Conservation (phyloP, 2,329 filamentous ascomycete species). For the Phaeosphaeria sp. region DNA sequence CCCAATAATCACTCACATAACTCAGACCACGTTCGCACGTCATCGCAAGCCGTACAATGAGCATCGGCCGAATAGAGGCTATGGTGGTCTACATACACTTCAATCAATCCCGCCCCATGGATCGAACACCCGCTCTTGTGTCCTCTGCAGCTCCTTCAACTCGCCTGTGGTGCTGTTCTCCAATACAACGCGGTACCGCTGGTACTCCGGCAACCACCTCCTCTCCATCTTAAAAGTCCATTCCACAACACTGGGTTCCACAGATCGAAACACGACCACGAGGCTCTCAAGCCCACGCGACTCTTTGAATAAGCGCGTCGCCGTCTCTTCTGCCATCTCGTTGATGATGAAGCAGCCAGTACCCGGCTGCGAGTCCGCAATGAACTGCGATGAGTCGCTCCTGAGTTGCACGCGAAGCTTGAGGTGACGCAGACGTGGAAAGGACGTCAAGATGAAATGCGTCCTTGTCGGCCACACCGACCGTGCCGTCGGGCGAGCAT, state of each 20-base stretch:
- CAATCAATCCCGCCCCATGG: too few species aligned
- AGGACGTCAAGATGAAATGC: not conserved
- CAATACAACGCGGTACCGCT: not conserved
- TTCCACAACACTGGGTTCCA: not conserved
- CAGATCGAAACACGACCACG: not conserved
- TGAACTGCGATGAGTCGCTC: not conserved
- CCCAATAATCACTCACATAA: too few species aligned
- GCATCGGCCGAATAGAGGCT: too few species aligned
- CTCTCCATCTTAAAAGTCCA: not conserved
- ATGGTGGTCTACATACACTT: too few species aligned
- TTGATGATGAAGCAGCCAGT: not conserved
- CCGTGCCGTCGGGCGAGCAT: too few species aligned
- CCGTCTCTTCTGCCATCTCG: not conserved
- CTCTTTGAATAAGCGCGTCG: not conserved
- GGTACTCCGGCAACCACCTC: not conserved
- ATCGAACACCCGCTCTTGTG: not conserved
- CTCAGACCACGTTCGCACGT: too few species aligned
- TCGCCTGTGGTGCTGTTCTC: not conserved
- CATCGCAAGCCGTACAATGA: too few species aligned
- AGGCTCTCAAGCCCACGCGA: not conserved
- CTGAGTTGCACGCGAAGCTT: not conserved
- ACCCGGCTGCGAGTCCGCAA: not conserved
- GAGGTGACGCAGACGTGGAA: not conserved
- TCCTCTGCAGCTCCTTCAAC: not conserved
- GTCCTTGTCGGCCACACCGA: not conserved